Percentiles rank a stretch among this genome's conserved stretches.
These are phyloP conservation scores for Coemansia sp. DNA, from an alignment of 192 early-diverging fungal genomes.

Conservation along the genomic window DNA sequence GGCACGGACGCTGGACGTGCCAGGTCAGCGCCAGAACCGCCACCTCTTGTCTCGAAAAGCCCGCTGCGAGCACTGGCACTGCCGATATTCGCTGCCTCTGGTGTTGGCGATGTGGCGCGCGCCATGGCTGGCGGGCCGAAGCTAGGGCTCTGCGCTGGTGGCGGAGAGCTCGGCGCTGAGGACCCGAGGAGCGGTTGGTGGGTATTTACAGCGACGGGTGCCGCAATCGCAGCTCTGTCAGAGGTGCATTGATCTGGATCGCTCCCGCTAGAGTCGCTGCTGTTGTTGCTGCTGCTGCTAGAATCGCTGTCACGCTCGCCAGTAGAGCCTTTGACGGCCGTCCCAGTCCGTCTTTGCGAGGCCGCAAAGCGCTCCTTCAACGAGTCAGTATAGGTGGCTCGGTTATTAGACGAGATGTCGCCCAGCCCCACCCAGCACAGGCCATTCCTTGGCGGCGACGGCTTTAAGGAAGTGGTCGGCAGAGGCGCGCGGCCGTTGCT, in stretches of 20 bases:
- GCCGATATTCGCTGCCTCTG: neutral
- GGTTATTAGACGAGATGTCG: slow-evolving; percentile 11
- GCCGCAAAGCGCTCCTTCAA: slow-evolving; percentile 49
- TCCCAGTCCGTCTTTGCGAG: slow-evolving; percentile 1
- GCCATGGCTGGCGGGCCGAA: neutral
- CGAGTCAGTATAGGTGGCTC: slow-evolving; percentile 32
- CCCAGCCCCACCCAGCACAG: slow-evolving; percentile 40
- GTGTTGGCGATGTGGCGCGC: neutral
- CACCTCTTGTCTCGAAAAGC: slow-evolving; percentile 6
- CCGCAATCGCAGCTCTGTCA: neutral
- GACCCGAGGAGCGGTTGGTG: neutral
- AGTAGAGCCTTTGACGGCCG: slow-evolving; percentile 4
- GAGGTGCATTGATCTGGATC: neutral
- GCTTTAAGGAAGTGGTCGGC: neutral
- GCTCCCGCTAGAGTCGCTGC: neutral
- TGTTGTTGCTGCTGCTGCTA: neutral
- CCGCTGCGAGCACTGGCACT: neutral
- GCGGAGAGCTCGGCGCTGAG: neutral
- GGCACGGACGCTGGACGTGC: slow-evolving; percentile 29
- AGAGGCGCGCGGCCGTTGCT: neutral
- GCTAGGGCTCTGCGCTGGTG: neutral
- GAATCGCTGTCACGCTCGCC: slow-evolving; percentile 15
- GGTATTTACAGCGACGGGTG: neutral
- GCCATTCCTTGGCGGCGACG: slow-evolving; percentile 12
- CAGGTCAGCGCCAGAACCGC: neutral